Conservation (phyloP, 164 flowering plant species). For the Tetrastigma voinierianum region DNA sequence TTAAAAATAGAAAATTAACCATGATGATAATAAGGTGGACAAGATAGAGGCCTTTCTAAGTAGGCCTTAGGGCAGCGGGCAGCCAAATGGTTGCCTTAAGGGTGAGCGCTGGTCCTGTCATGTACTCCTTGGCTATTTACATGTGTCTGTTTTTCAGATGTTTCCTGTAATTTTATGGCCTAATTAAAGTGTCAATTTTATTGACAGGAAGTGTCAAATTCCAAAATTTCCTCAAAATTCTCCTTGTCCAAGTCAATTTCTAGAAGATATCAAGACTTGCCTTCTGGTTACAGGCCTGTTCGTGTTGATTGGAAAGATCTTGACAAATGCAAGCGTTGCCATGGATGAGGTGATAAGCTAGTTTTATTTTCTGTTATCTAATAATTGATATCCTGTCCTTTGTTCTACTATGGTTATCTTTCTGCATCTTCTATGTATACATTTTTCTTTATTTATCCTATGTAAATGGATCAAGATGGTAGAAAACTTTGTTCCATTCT, state of each 20-base stretch:
- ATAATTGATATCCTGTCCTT: not conserved
- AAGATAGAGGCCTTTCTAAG: too few species aligned
- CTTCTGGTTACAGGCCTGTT: slow-evolving; percentile 76
- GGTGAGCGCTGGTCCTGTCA: too few species aligned
- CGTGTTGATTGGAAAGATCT: slow-evolving; percentile 91
- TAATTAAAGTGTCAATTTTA: not conserved
- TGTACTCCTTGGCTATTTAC: too few species aligned
- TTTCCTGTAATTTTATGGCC: not conserved
- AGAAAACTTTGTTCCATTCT: too few species aligned
- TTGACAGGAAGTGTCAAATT: slow-evolving; percentile 58
- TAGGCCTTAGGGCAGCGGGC: too few species aligned
- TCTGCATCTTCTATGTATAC: too few species aligned
- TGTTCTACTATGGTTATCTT: not conserved
- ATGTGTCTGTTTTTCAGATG: not conserved
- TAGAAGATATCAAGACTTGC: slow-evolving; percentile 35
- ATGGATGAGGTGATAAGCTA: slow-evolving; percentile 86
- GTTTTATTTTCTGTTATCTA: not conserved
- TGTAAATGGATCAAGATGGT: not conserved
- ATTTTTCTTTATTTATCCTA: too few species aligned
- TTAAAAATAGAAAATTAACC: too few species aligned
- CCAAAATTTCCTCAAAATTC: slow-evolving; percentile 35
- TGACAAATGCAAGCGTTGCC: slow-evolving; percentile 95
- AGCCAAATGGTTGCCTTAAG: too few species aligned
- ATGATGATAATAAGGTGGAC: too few species aligned
- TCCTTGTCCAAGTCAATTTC: slow-evolving; percentile 36